phyloP scores from a whole-genome alignment of 2,329 filamentous ascomycete species.

The Fusarium kyushuense region DNA sequence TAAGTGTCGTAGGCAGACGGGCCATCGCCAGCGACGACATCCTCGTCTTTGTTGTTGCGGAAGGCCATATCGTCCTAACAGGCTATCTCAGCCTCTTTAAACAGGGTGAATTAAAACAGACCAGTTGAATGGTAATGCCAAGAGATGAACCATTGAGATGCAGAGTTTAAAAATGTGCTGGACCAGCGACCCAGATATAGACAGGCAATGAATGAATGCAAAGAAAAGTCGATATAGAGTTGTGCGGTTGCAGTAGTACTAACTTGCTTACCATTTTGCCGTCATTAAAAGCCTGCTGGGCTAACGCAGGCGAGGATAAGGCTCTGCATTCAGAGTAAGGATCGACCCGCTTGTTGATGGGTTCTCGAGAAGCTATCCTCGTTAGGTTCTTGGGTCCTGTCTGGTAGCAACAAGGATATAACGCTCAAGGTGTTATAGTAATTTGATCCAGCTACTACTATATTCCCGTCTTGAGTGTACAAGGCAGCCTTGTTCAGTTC shows the following conservation, averaged over 20 bases:
- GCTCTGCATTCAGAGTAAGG: conserved; percentile 33
- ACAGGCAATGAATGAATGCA: conserved; percentile 17
- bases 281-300: conserved; percentile 44
- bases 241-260: conserved; percentile 17
- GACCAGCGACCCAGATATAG: conserved; percentile 4
- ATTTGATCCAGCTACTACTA: neutral
- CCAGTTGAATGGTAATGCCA: conserved; percentile 1
- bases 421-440: neutral
- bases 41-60: conserved; percentile 39
- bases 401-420: conserved; percentile 14
- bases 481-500: neutral
- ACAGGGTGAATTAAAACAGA: neutral
- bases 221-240: conserved; percentile 39
- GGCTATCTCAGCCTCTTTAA: conserved; percentile 22
- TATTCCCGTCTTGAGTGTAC: neutral
- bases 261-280: conserved; percentile 36
- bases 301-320: conserved; percentile 44
- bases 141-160: conserved; percentile 2
- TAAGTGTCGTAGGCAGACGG: conserved; percentile 36
- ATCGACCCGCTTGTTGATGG: conserved; percentile 38
- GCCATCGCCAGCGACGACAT: conserved; percentile 37
- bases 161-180: neutral
- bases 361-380: conserved; percentile 27
- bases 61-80: conserved; percentile 19
- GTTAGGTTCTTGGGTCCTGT: conserved; percentile 19